Base-by-base conservation (phyloP, 2,329 filamentous ascomycete species). In the Microsporum ferrugineum region DNA sequence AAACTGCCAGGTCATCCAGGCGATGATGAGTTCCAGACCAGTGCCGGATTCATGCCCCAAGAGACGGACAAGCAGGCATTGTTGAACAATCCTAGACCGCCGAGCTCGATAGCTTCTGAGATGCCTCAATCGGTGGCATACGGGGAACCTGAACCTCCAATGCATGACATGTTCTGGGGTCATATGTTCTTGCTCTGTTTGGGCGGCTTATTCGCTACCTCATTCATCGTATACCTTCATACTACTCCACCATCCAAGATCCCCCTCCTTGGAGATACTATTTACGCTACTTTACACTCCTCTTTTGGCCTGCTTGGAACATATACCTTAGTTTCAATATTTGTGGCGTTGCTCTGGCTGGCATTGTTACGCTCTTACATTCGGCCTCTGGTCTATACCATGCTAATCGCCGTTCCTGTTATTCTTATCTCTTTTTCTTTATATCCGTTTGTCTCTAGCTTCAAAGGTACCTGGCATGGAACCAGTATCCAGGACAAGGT, bases 331-430 rank as follows among this genome's bases (percentile, higher is more conserved):
- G 86, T 96, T n/a, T 88, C 94, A 0, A 79, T 96, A 43, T 78
- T 95, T 39, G 88, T 97, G 23, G 92, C 92, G 1, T 79, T 96
- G 39, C 74, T 96, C 31, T 99, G 94, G 94, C 82, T 99, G 63
- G 88, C 91, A 1, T 79, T 95, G 1, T 79, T 99, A 56, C 84
- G 90, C 56, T 94, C 91, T 3, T 96, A 95, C 73, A 89, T 95
- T 27, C 84, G 89, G 60, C 84, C 86, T n/a, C 77, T 97, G 59
- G 88, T 96, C 59, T 85, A 86, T 66, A 75, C 88, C 60, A 88
- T 96, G 64, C 75, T 96, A 41, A 77, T 96, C 45, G 88, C 89
- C 0, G 91, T 96, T 14, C 94, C 94, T 0, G 77, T 91, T 64
- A 87, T 96, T 33, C 82, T 96, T 62, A 83, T 94, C 65, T 91